Conservation (phyloP, 2,329 filamentous ascomycete genomes). For the Fusarium buharicum region DNA sequence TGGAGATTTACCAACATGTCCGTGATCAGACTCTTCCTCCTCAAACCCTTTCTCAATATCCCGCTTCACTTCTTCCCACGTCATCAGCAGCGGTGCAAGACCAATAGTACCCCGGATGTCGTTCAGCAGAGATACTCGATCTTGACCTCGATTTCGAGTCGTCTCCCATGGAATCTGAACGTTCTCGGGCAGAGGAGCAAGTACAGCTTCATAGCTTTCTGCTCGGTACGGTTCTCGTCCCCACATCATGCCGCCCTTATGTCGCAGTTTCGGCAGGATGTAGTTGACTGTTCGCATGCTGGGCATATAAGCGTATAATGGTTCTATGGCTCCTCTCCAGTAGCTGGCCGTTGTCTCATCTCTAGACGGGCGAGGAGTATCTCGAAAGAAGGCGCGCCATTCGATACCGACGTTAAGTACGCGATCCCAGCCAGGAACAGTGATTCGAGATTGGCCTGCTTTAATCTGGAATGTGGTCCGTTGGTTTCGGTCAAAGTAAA, state of each 20-base stretch:
- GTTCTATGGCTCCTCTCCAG: conserved; percentile 38
- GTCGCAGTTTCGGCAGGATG: conserved; percentile 43
- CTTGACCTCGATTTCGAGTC: conserved; percentile 11
- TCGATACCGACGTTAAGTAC: conserved; percentile 45
- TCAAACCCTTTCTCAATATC: conserved; percentile 34
- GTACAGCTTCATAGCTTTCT: conserved; percentile 23
- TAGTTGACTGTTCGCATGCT: conserved; percentile 41
- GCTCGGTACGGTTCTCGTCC: conserved; percentile 45
- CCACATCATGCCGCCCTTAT: conserved; percentile 43
- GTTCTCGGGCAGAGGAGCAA: conserved; percentile 34
- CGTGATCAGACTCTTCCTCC: background rate
- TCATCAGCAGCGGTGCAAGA: conserved; percentile 14
- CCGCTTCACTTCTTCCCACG: conserved; percentile 31
- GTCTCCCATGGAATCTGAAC: conserved; percentile 44
- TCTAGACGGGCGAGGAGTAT: conserved; percentile 39
- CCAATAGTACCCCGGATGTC: conserved; percentile 1
- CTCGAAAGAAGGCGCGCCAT: conserved; percentile 46
- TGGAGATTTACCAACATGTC: background rate
- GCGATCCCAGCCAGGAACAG: conserved; percentile 39
- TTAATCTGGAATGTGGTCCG: conserved; percentile 32
- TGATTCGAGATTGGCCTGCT: conserved; percentile 12
- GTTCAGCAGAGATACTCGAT: conserved; percentile 5
- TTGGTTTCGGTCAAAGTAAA: conserved; percentile 48
- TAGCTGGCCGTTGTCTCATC: conserved; percentile 35
- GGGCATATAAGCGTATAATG: conserved; percentile 42